These are phyloP conservation scores for Mortierella sp. DNA, from an alignment of 371 early-diverging fungal species.

Conservation along the genomic window DNA sequence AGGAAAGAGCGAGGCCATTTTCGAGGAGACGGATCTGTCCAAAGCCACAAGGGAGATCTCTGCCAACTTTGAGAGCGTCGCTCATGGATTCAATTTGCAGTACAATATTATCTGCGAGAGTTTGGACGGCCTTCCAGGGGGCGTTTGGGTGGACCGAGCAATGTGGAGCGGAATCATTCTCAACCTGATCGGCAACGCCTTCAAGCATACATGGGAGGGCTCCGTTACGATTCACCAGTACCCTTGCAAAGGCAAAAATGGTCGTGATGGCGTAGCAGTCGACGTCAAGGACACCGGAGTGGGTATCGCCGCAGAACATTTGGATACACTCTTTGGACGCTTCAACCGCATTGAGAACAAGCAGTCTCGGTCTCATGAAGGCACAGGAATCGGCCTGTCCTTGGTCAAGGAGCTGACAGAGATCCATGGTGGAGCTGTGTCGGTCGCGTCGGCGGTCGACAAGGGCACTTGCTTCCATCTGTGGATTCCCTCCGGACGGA, in stretches of 20 bases:
- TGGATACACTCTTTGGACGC: conserved; percentile 57
- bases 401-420: conserved; percentile 61
- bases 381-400: conserved; percentile 63
- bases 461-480: conserved; percentile 58
- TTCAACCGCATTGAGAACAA: conserved; percentile 60
- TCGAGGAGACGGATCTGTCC: conserved; percentile 58
- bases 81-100: conserved; percentile 40
- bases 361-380: conserved; percentile 61
- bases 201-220: conserved; percentile 59
- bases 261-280: conserved; percentile 44
- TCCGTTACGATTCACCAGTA: conserved; percentile 54
- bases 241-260: conserved; percentile 33
- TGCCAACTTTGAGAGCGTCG: conserved; percentile 59
- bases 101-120: conserved; percentile 46
- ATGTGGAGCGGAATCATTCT: conserved; percentile 65
- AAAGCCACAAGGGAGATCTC: conserved; percentile 59
- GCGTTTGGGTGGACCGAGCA: conserved; percentile 60
- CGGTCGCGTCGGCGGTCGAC: conserved; percentile 47
- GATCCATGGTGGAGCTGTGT: conserved; percentile 60
- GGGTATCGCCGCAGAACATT: conserved; percentile 56
- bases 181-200: conserved; percentile 62
- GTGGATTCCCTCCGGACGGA: conserved; percentile 55
- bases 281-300: conserved; percentile 60
- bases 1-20: conserved; percentile 60
- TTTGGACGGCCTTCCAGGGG: conserved; percentile 25